These are phyloP conservation scores for Trichoderma sp. DNA, from an alignment of 2,329 filamentous ascomycete genomes.

Conservation along the genomic window DNA sequence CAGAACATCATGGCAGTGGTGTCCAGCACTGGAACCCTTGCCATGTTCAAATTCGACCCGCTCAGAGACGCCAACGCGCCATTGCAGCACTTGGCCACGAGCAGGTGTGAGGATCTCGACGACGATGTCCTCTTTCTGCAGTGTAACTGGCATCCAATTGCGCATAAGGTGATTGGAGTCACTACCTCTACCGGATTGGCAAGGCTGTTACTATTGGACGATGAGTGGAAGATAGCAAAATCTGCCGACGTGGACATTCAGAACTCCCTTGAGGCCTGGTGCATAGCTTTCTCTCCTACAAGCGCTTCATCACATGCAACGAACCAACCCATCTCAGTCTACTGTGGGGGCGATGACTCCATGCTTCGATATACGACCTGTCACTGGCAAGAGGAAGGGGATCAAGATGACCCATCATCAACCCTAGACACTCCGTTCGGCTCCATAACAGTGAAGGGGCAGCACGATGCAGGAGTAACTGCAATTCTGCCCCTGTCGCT, in stretches of 20 bases:
- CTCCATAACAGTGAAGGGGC: conserved; percentile 41
- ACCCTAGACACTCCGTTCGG: conserved; percentile 29
- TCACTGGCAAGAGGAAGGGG: not conserved
- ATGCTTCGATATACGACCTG: conserved; percentile 52
- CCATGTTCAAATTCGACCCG: conserved; percentile 60
- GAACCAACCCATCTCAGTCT: conserved; percentile 43
- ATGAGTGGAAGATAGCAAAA: conserved; percentile 41
- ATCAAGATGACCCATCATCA: conserved; percentile 24
- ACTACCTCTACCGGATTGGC: conserved; percentile 71
- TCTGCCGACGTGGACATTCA: conserved; percentile 44
- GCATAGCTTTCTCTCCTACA: conserved; percentile 58
- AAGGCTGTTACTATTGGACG: conserved; percentile 52
- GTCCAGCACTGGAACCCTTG: conserved; percentile 72
- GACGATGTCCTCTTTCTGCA: conserved; percentile 68
- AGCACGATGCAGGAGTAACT: conserved; percentile 81
- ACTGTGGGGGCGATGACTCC: conserved; percentile 77
- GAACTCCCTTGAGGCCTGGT: conserved; percentile 73
- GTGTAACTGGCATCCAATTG: conserved; percentile 69
- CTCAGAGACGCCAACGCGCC: conserved; percentile 33
- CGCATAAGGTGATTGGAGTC: conserved; percentile 60
- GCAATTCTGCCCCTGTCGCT: conserved; percentile 72
- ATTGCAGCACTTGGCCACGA: conserved; percentile 45
- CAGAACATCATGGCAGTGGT: conserved; percentile 68
- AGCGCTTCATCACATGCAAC: conserved; percentile 21
- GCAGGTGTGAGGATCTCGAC: conserved; percentile 51